phyloP scores from a whole-genome alignment of 169 alveolate genomes.

The Plasmodium sp. region DNA sequence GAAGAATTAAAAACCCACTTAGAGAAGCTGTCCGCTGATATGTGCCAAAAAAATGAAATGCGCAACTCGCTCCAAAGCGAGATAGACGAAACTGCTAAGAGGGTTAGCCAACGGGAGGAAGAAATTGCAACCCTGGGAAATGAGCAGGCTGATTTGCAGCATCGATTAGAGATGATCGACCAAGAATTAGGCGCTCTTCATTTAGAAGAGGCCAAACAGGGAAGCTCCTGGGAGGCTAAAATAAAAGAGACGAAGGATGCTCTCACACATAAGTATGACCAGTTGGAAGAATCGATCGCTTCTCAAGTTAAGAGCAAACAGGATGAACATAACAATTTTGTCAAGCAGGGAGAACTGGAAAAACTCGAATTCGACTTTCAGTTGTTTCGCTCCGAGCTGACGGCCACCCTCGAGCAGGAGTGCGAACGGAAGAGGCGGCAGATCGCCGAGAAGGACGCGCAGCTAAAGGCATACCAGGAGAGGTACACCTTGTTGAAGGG shows the following conservation, averaged over 20 bases:
- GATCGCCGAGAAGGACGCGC: slow-evolving; percentile 10
- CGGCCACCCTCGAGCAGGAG: slow-evolving; percentile 19
- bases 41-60: background rate
- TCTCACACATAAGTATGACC: slow-evolving; percentile 23
- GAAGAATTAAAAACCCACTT: background rate
- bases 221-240: background rate
- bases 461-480: slow-evolving; percentile 29
- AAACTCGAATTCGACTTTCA: slow-evolving; percentile 46
- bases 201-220: background rate
- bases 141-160: background rate
- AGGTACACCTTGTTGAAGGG: slow-evolving; percentile 26
- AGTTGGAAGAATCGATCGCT: slow-evolving; percentile 12
- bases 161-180: background rate
- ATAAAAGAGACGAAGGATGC: slow-evolving; percentile 13
- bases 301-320: slow-evolving; percentile 31
- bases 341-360: slow-evolving; percentile 69
- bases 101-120: background rate
- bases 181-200: background rate
- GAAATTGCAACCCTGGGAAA: background rate
- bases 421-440: slow-evolving; percentile 28
- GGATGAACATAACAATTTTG: slow-evolving; percentile 49
- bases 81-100: background rate
- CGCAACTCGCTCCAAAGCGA: background rate
- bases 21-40: background rate
- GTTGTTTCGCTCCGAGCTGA: slow-evolving; percentile 31